Conservation (phyloP, 2,329 filamentous ascomycete genomes). For the Aspergillus eucalypticola region DNA sequence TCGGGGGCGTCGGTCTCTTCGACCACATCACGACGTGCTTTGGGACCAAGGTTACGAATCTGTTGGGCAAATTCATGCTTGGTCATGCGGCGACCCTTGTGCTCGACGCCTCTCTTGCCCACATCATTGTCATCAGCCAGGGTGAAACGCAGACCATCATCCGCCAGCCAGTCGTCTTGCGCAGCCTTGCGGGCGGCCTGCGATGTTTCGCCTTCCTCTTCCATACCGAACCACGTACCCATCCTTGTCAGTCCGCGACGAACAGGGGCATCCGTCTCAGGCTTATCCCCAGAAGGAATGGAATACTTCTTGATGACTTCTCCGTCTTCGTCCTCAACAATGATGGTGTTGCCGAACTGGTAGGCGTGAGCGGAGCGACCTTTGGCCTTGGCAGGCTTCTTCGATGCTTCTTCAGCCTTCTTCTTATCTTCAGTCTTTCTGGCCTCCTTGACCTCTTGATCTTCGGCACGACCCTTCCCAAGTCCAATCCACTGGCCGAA, state of each 20-base stretch:
- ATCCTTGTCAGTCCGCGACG: conserved; percentile 58
- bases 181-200: conserved; percentile 28
- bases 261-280: conserved; percentile 42
- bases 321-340: conserved; percentile 68
- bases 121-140: conserved; percentile 51
- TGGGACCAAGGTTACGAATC: conserved; percentile 62
- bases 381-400: conserved; percentile 32
- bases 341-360: conserved; percentile 70
- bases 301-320: conserved; percentile 70
- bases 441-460: conserved; percentile 28
- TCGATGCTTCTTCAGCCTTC: conserved; percentile 19
- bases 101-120: conserved; percentile 34
- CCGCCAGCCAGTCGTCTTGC: conserved; percentile 37
- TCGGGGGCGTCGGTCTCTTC: conserved; percentile 45
- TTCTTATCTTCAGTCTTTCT: conserved; percentile 23
- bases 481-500: conserved; percentile 49
- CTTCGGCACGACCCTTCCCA: conserved; percentile 36
- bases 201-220: conserved; percentile 36
- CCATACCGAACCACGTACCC: conserved; percentile 58
- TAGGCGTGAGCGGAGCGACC: conserved; percentile 64
- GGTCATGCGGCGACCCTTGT: conserved; percentile 61
- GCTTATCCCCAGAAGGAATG: conserved; percentile 50
- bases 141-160: conserved; percentile 62
- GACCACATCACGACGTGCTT: conserved; percentile 52
- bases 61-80: conserved; percentile 66